Evolutionary conservation across 1,284 basidiomycete species (phyloP), one percentile per base, ranked within the genome.

Genomic region (Cyathus olla): DNA sequence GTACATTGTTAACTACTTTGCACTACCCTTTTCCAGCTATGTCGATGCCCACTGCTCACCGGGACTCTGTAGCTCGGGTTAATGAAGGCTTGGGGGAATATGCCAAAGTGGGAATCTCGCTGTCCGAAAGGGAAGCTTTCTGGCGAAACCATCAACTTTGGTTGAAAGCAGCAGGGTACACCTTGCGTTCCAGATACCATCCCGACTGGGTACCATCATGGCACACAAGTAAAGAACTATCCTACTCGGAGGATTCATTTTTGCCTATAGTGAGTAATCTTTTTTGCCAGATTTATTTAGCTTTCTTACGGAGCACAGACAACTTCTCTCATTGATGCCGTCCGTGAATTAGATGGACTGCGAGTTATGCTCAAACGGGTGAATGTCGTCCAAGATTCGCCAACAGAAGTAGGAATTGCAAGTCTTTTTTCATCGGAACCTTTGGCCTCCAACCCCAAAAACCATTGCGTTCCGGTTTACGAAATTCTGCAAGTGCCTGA

Each of bases 181-280:
- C 68, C 22, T 68, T 83, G 3, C 75, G 81, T 1, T 69, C 73
- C 10, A 67, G 80, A 1, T 81, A 77, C 54, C 64, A 72, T 4
- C 77, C 80, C 1, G 66, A 71, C 8, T 83, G 80, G 78, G 46
- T 67, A 1, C 73, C 79, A 0, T 80, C 80, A 4, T 82, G 78
- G 78, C 44, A 46, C 39, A 39, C 35, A 3, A 53, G 29, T 2
- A 15, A 29, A 6, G 37, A 52, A 2, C 56, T 31, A 28, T 19
- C 13, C 3, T 50, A 17, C 13, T 35, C 13, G 6, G 31, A 35
- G 31, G 31, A 35, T 35, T 35, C 31, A 35, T 35, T 35, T 35
- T 35, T 35, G 31, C 31, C 31, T 35, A 35, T 35, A 35, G 31
- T 35, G 31, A 35, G 31, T 35, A 13, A 35, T 13, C 13, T 35